These are phyloP conservation scores for Omphalea diandra DNA, from an alignment of 441 rosid genomes.

Conservation along the genomic window DNA sequence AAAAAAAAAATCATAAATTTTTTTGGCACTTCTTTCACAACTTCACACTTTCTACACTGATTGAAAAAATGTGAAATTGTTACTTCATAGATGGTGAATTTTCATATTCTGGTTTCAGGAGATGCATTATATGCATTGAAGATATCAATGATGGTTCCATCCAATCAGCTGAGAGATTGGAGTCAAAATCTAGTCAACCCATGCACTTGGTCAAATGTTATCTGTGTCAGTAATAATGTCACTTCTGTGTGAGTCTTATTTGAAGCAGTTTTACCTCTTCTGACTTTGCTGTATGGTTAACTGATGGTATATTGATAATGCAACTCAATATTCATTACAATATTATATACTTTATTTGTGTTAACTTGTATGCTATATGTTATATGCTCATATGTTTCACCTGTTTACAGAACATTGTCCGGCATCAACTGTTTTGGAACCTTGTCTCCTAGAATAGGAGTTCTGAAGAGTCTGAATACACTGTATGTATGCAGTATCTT, in stretches of 20 bases:
- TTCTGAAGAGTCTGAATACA: slow-evolving; percentile 53
- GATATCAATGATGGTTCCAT: slow-evolving; percentile 50
- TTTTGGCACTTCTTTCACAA: neutral
- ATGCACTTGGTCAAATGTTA: slow-evolving; percentile 89
- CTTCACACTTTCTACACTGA: slow-evolving; percentile 10
- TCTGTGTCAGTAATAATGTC: slow-evolving; percentile 55
- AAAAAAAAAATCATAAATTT: neutral
- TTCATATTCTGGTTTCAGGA: slow-evolving; percentile 48
- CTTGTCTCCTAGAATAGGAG: slow-evolving; percentile 65
- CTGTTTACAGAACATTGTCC: slow-evolving; percentile 63
- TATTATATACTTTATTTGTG: slow-evolving; percentile 14
- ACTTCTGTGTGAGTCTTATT: slow-evolving; percentile 71
- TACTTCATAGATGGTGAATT: slow-evolving; percentile 23
- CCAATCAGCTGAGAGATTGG: slow-evolving; percentile 65
- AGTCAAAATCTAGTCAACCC: slow-evolving; percentile 81
- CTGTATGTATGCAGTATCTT: slow-evolving; percentile 52
- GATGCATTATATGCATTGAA: slow-evolving; percentile 68
- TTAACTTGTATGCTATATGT: neutral
- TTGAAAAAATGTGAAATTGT: slow-evolving; percentile 18
- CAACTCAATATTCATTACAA: slow-evolving; percentile 13
- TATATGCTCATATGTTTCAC: slow-evolving; percentile 16
- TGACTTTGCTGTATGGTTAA: neutral
- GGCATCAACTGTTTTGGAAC: slow-evolving; percentile 75
- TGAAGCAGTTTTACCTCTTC: slow-evolving; percentile 10
- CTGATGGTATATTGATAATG: neutral